Evolutionary conservation across 1,284 basidiomycete species (phyloP).

Genomic region (Trametes hirsuta): DNA sequence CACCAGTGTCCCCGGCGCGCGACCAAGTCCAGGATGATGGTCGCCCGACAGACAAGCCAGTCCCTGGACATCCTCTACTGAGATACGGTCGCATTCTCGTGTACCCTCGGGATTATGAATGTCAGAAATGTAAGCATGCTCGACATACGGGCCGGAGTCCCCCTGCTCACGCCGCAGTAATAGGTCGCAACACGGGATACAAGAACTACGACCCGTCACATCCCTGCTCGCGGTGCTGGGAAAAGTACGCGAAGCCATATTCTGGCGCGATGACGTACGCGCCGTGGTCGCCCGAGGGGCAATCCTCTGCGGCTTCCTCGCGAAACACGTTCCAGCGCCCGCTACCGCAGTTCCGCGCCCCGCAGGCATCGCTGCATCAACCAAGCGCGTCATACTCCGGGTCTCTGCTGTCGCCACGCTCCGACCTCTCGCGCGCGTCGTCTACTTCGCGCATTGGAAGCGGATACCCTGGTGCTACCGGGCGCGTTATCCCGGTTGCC

Average conservation of each 20-base stretch:
- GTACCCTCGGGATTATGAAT: constrained; percentile 64
- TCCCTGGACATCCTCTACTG: constrained; percentile 67
- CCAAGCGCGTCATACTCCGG: constrained; percentile 19
- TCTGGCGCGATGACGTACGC: constrained; percentile 60
- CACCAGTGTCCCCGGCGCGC: constrained; percentile 4
- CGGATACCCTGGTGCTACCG: constrained; percentile 28
- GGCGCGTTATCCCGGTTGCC: constrained; percentile 27
- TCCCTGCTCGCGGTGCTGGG: constrained; percentile 75
- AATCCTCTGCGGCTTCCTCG: constrained; percentile 19
- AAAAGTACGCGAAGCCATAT: constrained; percentile 62
- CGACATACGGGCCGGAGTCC: no score
- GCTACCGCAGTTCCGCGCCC: constrained; percentile 37
- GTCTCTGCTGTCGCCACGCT: constrained; percentile 12
- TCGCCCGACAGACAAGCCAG: constrained; percentile 62
- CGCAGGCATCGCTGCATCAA: constrained; percentile 27
- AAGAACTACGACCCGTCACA: constrained; percentile 65
- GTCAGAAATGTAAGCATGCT: constrained; percentile 48
- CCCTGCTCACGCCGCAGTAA: background rate
- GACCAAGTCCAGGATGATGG: constrained; percentile 45
- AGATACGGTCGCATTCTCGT: constrained; percentile 62
- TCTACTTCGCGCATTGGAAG: constrained; percentile 22
- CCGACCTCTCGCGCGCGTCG: constrained; percentile 23
- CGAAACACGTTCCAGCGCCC: constrained; percentile 43
- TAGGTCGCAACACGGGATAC: constrained; percentile 75
- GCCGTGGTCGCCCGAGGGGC: constrained; percentile 39